Conservation (phyloP, 225 moss, liverwort and hornwort genomes). For the Physcomitrellopsis africana region DNA sequence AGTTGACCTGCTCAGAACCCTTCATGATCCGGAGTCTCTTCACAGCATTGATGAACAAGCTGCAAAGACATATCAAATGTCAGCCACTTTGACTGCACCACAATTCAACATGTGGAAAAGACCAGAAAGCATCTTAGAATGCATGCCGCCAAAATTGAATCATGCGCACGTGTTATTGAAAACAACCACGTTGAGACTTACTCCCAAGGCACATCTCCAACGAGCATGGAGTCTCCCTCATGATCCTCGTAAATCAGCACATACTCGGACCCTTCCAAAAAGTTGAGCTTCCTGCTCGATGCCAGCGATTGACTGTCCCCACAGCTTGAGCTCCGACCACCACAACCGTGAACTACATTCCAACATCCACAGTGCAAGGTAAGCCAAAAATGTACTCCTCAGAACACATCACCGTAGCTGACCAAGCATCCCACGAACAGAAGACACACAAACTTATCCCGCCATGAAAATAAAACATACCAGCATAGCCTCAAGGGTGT, state of each 20-base stretch:
- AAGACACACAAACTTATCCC: not conserved
- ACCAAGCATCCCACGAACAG: not conserved
- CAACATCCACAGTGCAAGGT: conserved; percentile 13
- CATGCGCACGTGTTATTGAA: not conserved
- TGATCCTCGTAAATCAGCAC: conserved; percentile 89
- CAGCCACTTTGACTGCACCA: no score
- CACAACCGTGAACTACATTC: conserved; percentile 57
- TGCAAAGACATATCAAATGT: conserved; percentile 33
- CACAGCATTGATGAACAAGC: conserved; percentile 80
- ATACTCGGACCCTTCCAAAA: conserved; percentile 82
- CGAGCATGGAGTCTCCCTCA: conserved; percentile 92
- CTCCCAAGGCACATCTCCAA: conserved; percentile 97
- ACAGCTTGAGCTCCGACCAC: conserved; percentile 44
- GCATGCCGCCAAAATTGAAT: not conserved
- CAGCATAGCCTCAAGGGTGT: not conserved
- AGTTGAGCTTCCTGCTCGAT: conserved; percentile 65
- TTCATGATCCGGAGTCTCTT: conserved; percentile 97
- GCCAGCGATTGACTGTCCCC: conserved; percentile 48
- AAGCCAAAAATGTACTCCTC: conserved; percentile 1
- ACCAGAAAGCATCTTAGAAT: no score
- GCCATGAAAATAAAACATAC: no score
- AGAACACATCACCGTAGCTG: not conserved
- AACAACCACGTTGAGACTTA: conserved; percentile 44
- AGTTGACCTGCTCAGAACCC: conserved; percentile 82
- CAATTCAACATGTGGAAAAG: no score